These are phyloP conservation scores for Rubia tinctorum DNA, from an alignment of 305 asterid genomes.

Conservation along the genomic window DNA sequence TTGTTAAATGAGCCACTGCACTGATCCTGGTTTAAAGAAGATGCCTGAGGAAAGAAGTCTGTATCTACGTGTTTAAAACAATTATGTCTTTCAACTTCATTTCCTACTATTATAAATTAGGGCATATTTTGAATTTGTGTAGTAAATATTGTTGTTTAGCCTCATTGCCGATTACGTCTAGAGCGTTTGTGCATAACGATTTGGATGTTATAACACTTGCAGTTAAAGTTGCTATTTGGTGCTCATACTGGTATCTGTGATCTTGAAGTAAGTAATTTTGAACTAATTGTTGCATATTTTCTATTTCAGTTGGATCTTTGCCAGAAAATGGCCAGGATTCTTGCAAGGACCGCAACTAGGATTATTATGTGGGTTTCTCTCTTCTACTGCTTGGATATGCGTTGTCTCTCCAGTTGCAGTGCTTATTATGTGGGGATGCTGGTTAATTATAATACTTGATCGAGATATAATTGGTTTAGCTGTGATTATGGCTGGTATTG, in stretches of 20 bases:
- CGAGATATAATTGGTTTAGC: constrained; percentile 96
- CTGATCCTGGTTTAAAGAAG: background rate
- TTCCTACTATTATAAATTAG: too few species aligned
- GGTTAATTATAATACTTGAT: constrained; percentile 90
- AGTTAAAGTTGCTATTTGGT: background rate
- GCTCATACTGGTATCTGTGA: background rate
- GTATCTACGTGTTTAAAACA: too few species aligned
- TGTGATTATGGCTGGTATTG: constrained; percentile 97
- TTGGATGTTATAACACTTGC: background rate
- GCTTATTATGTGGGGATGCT: constrained; percentile 88
- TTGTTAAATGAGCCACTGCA: background rate
- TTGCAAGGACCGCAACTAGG: constrained; percentile 93
- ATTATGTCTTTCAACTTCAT: too few species aligned
- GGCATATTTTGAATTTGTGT: background rate
- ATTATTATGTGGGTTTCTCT: constrained; percentile 70
- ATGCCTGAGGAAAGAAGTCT: background rate
- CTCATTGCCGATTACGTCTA: background rate
- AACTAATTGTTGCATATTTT: constrained; percentile 23
- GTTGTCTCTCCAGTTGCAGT: constrained; percentile 91
- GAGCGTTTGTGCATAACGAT: too few species aligned
- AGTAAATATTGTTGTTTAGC: background rate
- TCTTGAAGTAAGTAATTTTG: constrained; percentile 8
- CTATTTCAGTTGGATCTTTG: constrained; percentile 94
- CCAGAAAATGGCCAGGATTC: constrained; percentile 92
- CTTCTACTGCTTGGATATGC: constrained; percentile 73